phyloP scores from a whole-genome alignment of 116 monocot genomes.

The Zostera marina region DNA sequence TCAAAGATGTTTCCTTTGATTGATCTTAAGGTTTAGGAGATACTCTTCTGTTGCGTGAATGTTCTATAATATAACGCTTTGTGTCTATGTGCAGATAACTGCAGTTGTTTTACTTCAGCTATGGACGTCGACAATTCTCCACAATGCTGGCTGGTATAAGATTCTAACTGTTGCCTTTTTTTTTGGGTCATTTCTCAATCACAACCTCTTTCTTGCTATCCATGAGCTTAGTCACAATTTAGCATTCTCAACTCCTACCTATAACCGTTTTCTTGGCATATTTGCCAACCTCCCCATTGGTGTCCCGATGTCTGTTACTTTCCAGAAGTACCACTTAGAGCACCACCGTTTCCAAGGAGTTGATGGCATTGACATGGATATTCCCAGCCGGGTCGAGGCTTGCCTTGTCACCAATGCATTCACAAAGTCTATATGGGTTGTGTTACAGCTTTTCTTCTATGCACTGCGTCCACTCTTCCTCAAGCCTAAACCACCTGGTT shows the following conservation, averaged over 20 bases:
- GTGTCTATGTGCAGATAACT: constrained; percentile 29
- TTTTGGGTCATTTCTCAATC: constrained; percentile 86
- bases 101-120: constrained; percentile 54
- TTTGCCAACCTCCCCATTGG: constrained; percentile 84
- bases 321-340: constrained; percentile 90
- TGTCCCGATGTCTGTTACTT: constrained; percentile 83
- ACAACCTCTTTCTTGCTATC: constrained; percentile 89
- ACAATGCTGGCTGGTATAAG: constrained; percentile 50
- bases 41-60: too few relatives aligned
- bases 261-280: constrained; percentile 74
- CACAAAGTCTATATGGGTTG: constrained; percentile 66
- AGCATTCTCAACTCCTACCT: constrained; percentile 59
- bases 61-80: background rate
- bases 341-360: constrained; percentile 89
- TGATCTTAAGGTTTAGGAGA: too few relatives aligned
- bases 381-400: constrained; percentile 45
- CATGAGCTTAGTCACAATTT: constrained; percentile 93
- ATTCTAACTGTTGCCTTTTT: constrained; percentile 51
- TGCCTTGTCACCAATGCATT: constrained; percentile 26
- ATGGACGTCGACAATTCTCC: constrained; percentile 42
- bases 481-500: constrained; percentile 76
- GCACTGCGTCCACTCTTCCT: constrained; percentile 64
- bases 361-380: constrained; percentile 85
- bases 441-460: constrained; percentile 81
- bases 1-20: background rate